Base-by-base conservation (phyloP, 1,284 basidiomycete species). In the Mycosarcoma maydis region DNA sequence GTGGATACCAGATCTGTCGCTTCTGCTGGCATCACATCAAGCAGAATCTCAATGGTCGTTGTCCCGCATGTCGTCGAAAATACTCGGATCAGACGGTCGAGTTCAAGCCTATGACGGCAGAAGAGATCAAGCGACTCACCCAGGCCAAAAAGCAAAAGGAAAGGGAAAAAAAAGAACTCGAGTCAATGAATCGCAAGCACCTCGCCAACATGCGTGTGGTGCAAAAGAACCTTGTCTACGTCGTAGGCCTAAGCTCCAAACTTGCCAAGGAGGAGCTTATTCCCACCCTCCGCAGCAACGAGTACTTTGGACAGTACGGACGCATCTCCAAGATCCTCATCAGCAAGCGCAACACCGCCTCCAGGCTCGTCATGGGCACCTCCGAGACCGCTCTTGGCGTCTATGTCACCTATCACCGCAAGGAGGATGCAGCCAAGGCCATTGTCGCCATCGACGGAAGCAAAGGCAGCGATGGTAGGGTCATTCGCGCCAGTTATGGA, bases 11-110 rank as follows among this genome's bases (percentile, higher is more conserved):
- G 94, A 94, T 99, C 76, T 99, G 96, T 83, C 91, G 94, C 61
- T 99, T 99, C 85, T 99, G 96, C 83, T 98, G 94, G 89, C 92
- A 98, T 84, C 94, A 98, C 84, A 95, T 97, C 87, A 91, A 92
- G 85, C 88, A 93, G 85, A 92, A 96, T 84, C 86, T 96, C 60
- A 98, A 98, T 83, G 90, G 94, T 66, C 89, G 93, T 51, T 99
- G 96, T 83, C 96, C 96, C 34, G 96, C 96, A 30, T 99, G 96
- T 84, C 87, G 96, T 79, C 87, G 94, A 76, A 88, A 91, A 71
- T 99, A 98, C 82, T 91, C 92, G 23, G 92, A 97, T 73, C 91
- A 95, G 60, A 87, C 89, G 40, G 91, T 97, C 34, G 92, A 98
- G 82, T 97, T 96, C 85, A 95, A 94, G 83, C 90, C 96, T 40